Conservation (phyloP, 257 asterid genomes). For the Vinca minor region DNA sequence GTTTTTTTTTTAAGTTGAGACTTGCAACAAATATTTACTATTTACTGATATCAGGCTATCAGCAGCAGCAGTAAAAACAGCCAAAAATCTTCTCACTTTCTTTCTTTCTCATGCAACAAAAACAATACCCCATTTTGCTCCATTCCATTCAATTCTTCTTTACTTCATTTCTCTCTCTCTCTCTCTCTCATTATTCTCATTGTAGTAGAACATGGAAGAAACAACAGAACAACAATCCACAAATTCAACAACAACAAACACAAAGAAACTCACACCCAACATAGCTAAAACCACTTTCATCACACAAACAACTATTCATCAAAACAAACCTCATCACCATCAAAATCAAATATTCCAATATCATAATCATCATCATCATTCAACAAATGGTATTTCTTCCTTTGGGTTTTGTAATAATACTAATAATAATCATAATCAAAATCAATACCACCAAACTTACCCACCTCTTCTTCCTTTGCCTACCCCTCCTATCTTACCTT, state of each 20-base stretch:
- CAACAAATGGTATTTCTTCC: conserved; percentile 37
- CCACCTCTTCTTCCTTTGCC: conserved; percentile 86
- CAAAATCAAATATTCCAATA: too few species aligned
- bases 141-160: too few species aligned
- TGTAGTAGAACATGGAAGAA: conserved; percentile 38
- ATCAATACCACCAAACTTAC: conserved; percentile 42
- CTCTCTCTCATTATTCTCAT: too few species aligned
- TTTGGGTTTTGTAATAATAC: conserved; percentile 41
- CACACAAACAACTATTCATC: conserved; percentile 11
- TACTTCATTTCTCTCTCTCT: conserved; percentile 16
- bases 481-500: conserved; percentile 44
- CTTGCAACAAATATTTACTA: too few species aligned
- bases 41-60: conserved; percentile 17
- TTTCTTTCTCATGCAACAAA: conserved; percentile 68
- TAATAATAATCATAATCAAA: too few species aligned
- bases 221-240: conserved; percentile 40
- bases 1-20: too few species aligned
- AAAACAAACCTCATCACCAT: conserved; percentile 27
- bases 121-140: conserved; percentile 30
- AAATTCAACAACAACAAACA: conserved; percentile 24
- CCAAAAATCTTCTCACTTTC: conserved; percentile 14
- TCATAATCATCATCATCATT: too few species aligned
- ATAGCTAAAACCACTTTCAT: conserved; percentile 17
- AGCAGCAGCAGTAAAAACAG: not conserved
- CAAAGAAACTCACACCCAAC: conserved; percentile 50